These are phyloP conservation scores for Penicillium diatomitis DNA, from an alignment of 495 filamentous ascomycete genomes.

Conservation along the genomic window DNA sequence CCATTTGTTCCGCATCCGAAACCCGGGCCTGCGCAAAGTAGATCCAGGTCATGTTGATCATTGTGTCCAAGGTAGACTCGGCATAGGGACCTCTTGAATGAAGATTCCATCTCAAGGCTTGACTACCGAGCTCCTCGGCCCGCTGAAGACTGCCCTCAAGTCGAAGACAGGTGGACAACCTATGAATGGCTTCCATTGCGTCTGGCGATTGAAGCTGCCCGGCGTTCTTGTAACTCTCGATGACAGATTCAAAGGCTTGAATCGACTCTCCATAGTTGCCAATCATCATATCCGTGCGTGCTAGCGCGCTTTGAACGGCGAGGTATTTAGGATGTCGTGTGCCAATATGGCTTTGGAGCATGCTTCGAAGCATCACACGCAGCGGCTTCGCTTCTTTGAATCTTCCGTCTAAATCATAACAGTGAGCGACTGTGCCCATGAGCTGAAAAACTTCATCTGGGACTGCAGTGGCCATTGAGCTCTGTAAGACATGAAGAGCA, in stretches of 20 bases:
- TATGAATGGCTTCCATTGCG: neutral
- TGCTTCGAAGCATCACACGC: too few species aligned
- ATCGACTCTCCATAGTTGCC: neutral
- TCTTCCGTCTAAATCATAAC: too few species aligned
- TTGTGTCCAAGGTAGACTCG: constrained; percentile 3
- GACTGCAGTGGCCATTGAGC: too few species aligned
- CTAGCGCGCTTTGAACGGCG: too few species aligned
- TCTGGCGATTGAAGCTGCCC: neutral
- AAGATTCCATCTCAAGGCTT: constrained; percentile 2
- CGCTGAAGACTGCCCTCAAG: neutral
- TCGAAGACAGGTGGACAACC: neutral
- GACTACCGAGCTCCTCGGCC: constrained; percentile 1
- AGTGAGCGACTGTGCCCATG: too few species aligned
- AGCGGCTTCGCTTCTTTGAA: too few species aligned
- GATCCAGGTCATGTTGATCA: constrained; percentile 1
- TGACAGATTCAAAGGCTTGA: neutral
- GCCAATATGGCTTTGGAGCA: too few species aligned
- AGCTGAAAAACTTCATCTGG: too few species aligned
- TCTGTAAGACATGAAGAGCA: too few species aligned
- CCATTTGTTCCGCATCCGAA: constrained; percentile 1
- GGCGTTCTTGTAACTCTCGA: neutral
- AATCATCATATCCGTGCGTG: neutral
- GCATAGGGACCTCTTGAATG: neutral
- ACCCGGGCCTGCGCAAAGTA: constrained; percentile 4
- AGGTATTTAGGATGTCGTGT: too few species aligned